Conservation (phyloP, 192 early-diverging fungal genomes). For the Rhizophagus clarus region DNA sequence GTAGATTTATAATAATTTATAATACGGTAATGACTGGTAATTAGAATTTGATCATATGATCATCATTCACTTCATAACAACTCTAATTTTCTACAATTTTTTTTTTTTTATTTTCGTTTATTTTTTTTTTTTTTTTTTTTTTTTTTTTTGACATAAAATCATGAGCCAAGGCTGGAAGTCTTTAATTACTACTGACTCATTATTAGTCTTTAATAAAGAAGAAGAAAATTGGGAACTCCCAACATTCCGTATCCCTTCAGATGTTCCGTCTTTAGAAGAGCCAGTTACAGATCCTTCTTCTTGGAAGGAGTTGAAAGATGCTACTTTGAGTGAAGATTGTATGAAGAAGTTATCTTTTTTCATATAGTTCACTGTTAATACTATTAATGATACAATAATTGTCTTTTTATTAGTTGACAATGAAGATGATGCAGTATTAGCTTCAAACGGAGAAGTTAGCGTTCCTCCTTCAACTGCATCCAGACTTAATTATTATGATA, state of each 20-base stretch:
- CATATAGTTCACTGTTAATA: background rate
- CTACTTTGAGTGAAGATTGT: conserved; percentile 2
- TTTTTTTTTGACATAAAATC: background rate
- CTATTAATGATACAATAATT: too few relatives aligned
- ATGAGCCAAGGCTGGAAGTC: background rate
- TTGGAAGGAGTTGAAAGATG: conserved; percentile 14
- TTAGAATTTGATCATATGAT: too few relatives aligned
- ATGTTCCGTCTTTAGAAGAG: background rate
- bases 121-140: too few relatives aligned
- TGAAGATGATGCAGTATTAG: conserved; percentile 6
- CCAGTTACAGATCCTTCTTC: conserved; percentile 12
- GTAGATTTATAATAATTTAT: too few relatives aligned
- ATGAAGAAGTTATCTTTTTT: background rate
- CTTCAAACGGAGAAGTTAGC: conserved; percentile 2
- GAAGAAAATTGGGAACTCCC: background rate
- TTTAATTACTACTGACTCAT: background rate
- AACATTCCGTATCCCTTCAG: background rate
- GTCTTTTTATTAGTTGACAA: background rate
- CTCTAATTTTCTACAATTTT: too few relatives aligned
- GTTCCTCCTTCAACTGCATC: background rate
- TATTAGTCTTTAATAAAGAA: conserved; percentile 17
- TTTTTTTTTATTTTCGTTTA: too few relatives aligned
- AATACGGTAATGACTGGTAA: too few relatives aligned
- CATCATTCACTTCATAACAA: too few relatives aligned
- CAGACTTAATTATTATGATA: conserved; percentile 19